A percentile compares a stretch with the other conserved stretches of the same genome.
These are phyloP conservation scores for Fusarium staphyleae DNA, from an alignment of 2,329 filamentous ascomycete genomes.

Conservation along the genomic window DNA sequence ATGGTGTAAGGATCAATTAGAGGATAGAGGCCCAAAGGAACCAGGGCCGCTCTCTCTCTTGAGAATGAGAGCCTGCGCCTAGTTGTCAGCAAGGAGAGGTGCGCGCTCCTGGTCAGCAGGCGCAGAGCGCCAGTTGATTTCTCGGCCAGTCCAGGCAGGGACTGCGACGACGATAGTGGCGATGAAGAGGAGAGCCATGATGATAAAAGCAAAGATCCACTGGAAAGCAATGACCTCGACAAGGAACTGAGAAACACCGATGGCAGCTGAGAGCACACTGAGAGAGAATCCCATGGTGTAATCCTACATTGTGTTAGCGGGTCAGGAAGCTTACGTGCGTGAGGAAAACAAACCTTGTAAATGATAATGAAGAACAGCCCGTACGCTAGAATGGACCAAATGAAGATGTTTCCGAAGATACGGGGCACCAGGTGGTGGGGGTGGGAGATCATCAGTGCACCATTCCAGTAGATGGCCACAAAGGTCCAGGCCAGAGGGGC, in stretches of 20 bases:
- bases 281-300: slow-evolving; percentile 82
- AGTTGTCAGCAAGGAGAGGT: slow-evolving; percentile 63
- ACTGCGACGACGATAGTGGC: slow-evolving; percentile 70
- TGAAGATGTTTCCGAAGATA: slow-evolving; percentile 84
- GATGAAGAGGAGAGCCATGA: slow-evolving; percentile 78
- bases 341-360: slow-evolving; percentile 65
- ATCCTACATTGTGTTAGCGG: slow-evolving; percentile 52
- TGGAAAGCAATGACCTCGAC: slow-evolving; percentile 79
- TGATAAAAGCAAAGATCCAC: slow-evolving; percentile 90
- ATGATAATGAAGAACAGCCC: slow-evolving; percentile 77
- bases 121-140: slow-evolving; percentile 56
- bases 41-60: background rate
- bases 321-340: background rate
- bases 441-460: slow-evolving; percentile 80
- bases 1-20: background rate
- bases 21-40: background rate
- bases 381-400: slow-evolving; percentile 82
- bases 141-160: slow-evolving; percentile 67
- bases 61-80: background rate
- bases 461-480: slow-evolving; percentile 87
- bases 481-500: slow-evolving; percentile 86
- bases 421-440: slow-evolving; percentile 71
- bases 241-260: slow-evolving; percentile 80
- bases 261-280: slow-evolving; percentile 73
- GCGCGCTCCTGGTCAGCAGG: slow-evolving; percentile 64